Percentiles rank a stretch among this genome's conserved stretches.
These are phyloP conservation scores for Warburgia ugandensis DNA, from an alignment of 164 flowering plant genomes.

Conservation along the genomic window DNA sequence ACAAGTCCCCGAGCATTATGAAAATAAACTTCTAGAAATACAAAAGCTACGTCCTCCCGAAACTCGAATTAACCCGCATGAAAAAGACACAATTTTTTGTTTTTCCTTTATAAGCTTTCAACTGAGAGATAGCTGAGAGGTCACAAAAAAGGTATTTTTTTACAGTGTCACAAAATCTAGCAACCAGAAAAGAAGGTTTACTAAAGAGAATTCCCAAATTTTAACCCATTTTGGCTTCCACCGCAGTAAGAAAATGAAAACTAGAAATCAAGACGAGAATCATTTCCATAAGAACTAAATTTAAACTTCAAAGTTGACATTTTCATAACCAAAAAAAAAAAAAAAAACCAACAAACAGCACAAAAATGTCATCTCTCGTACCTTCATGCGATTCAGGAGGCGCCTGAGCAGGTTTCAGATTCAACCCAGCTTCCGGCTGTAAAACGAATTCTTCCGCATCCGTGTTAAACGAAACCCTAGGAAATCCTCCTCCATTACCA, in stretches of 20 bases:
- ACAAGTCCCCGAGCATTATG: too few species aligned
- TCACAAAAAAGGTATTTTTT: too few species aligned
- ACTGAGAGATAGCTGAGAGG: too few species aligned
- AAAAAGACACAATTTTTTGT: too few species aligned
- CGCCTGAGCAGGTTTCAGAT: slow-evolving; percentile 12
- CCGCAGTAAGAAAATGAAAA: neutral
- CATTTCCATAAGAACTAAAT: neutral
- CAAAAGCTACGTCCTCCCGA: too few species aligned
- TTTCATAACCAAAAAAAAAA: neutral
- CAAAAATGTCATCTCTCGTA: neutral
- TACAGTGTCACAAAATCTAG: too few species aligned
- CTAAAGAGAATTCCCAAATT: too few species aligned
- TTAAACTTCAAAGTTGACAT: neutral
- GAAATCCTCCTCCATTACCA: slow-evolving; percentile 8
- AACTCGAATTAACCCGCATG: too few species aligned
- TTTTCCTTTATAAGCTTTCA: too few species aligned
- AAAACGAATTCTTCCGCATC: slow-evolving; percentile 20
- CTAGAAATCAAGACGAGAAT: neutral
- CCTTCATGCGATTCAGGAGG: slow-evolving; percentile 21
- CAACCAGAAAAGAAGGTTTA: too few species aligned
- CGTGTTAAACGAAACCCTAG: slow-evolving; percentile 22
- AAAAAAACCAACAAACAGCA: neutral
- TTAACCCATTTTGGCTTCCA: too few species aligned
- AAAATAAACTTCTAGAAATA: too few species aligned
- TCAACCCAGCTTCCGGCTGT: slow-evolving; percentile 15